These are phyloP conservation scores for Boletus reticuloceps DNA, from an alignment of 768 basidiomycete genomes.

Conservation along the genomic window DNA sequence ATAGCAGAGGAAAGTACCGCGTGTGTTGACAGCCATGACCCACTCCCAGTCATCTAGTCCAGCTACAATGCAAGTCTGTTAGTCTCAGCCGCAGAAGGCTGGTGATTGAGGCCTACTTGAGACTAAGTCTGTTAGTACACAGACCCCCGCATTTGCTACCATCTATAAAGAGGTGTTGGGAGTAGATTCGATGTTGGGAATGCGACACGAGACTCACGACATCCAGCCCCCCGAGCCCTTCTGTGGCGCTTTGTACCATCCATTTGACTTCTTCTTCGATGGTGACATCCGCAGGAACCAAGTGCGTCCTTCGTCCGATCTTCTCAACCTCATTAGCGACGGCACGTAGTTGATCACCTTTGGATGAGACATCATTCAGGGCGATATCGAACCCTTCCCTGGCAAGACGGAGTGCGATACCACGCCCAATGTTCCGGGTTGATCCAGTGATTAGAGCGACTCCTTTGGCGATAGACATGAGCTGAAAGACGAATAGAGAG, in stretches of 20 bases:
- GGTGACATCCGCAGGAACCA: conserved; percentile 43
- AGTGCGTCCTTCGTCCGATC: no score
- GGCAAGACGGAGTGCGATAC: conserved; percentile 33
- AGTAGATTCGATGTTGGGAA: not conserved
- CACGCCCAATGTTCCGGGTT: conserved; percentile 24
- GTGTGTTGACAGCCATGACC: conserved; percentile 37
- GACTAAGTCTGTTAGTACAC: accelerated
- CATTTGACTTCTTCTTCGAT: conserved; percentile 39
- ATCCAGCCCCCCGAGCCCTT: conserved; percentile 42
- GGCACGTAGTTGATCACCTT: conserved; percentile 24
- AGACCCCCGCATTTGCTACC: conserved; percentile 11
- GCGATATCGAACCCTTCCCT: conserved; percentile 28
- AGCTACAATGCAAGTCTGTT: conserved; percentile 16
- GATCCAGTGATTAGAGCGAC: conserved; percentile 36
- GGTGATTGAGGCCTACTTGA: not conserved
- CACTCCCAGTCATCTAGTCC: conserved; percentile 38
- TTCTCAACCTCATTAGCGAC: conserved; percentile 28
- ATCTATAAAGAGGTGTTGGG: not conserved
- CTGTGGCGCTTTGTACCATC: conserved; percentile 33
- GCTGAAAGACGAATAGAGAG: no score
- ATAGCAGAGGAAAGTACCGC: conserved; percentile 38
- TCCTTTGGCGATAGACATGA: conserved; percentile 25
- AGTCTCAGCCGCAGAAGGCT: not conserved
- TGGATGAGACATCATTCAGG: conserved; percentile 28
- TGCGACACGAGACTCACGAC: conserved; percentile 34